A percentile compares a stretch with the other conserved stretches of the same genome.
phyloP scores from a whole-genome alignment of 805 yeast genomes.

The Alloascoidea africana region DNA sequence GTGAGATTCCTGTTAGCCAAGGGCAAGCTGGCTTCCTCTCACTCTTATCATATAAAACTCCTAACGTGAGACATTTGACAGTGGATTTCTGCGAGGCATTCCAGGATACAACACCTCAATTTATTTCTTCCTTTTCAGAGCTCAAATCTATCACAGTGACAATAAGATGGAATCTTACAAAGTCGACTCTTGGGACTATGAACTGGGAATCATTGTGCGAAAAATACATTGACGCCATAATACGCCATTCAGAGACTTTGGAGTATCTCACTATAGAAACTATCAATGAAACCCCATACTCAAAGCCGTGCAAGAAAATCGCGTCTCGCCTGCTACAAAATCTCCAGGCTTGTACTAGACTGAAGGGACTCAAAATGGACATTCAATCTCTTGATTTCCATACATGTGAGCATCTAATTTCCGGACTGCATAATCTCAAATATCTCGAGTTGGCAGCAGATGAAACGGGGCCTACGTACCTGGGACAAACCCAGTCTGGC shows the following conservation, averaged over 20 bases:
- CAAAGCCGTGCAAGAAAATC: slow-evolving; percentile 3
- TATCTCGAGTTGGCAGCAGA: slow-evolving; percentile 3
- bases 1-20: neutral
- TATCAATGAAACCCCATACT: slow-evolving; percentile 3
- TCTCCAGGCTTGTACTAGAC: slow-evolving; percentile 1
- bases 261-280: slow-evolving; percentile 2
- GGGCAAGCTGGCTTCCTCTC: neutral
- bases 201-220: slow-evolving; percentile 3
- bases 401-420: neutral
- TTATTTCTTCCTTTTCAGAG: neutral
- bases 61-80: neutral
- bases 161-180: slow-evolving; percentile 1
- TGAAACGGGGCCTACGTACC: slow-evolving; percentile 4
- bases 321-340: neutral
- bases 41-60: neutral
- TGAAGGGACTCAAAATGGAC: slow-evolving; percentile 2
- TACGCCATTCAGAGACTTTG: slow-evolving; percentile 2
- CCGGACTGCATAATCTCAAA: slow-evolving; percentile 4
- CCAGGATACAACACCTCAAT: neutral
- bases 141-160: neutral
- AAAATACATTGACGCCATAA: slow-evolving; percentile 3
- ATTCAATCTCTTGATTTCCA: neutral
- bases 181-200: neutral
- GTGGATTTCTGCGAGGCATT: neutral
- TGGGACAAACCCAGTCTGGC: slow-evolving; percentile 6